Conservation (phyloP, 345 rosid genomes). For the Iberis pinnata region DNA sequence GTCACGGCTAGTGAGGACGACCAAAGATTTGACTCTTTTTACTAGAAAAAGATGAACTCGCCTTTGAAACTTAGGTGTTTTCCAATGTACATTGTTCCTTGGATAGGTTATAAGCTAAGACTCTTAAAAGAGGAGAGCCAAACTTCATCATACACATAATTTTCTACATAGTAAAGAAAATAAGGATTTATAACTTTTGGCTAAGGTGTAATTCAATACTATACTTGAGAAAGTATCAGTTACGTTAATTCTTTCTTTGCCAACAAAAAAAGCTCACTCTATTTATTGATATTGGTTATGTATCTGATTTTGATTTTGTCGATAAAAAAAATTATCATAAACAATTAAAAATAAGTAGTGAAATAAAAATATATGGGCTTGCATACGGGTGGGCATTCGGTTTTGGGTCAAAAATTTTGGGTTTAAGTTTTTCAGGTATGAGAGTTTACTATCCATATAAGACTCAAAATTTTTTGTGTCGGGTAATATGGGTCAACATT, state of each 20-base stretch:
- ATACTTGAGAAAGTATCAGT: not conserved
- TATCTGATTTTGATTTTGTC: too few relatives aligned
- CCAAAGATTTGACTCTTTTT: slow-evolving; percentile 72
- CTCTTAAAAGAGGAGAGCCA: slow-evolving; percentile 14
- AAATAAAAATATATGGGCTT: too few relatives aligned
- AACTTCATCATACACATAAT: slow-evolving; percentile 10
- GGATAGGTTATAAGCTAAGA: slow-evolving; percentile 6
- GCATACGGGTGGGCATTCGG: too few relatives aligned
- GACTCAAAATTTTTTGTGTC: too few relatives aligned
- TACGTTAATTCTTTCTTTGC: not conserved
- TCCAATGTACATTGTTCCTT: slow-evolving; percentile 8
- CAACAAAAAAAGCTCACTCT: not conserved
- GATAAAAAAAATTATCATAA: too few relatives aligned
- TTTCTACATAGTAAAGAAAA: slow-evolving; percentile 2
- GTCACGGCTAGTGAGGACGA: slow-evolving; percentile 77
- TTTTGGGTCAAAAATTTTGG: too few relatives aligned
- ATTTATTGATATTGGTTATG: too few relatives aligned
- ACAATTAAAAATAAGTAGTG: too few relatives aligned
- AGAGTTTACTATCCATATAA: too few relatives aligned
- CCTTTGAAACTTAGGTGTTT: not conserved
- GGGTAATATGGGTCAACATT: too few relatives aligned
- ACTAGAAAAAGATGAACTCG: slow-evolving; percentile 22
- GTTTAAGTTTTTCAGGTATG: too few relatives aligned
- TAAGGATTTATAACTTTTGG: not conserved
- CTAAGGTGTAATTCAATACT: not conserved